Evolutionary conservation across 768 basidiomycete species (phyloP).

Genomic region (Cubamyces lactineus): DNA sequence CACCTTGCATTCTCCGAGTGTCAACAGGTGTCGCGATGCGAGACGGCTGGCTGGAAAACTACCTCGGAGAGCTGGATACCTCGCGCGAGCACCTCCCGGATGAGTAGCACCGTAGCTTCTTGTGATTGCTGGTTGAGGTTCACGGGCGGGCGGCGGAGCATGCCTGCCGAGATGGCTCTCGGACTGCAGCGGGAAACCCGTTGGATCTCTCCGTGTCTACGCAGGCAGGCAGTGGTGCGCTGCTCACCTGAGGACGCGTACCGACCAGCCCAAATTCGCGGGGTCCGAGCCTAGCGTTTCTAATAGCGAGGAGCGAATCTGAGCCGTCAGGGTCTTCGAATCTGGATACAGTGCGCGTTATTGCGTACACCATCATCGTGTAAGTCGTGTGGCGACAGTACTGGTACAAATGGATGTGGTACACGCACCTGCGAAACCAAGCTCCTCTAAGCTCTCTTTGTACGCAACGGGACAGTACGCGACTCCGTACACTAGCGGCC

Average conservation of each 20-base stretch:
- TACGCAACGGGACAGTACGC: constrained; percentile 90
- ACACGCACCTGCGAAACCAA: constrained; percentile 88
- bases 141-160: constrained; percentile 80
- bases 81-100: constrained; percentile 78
- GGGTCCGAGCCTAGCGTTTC: constrained; percentile 71
- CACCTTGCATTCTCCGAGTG: constrained; percentile 49
- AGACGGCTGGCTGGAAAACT: constrained; percentile 16
- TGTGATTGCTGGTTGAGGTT: constrained; percentile 91
- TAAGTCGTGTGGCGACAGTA: too few species aligned
- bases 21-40: background rate
- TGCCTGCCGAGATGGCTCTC: constrained; percentile 87
- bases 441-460: constrained; percentile 66
- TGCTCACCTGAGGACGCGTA: constrained; percentile 69
- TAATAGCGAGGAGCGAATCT: constrained; percentile 66
- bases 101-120: constrained; percentile 88
- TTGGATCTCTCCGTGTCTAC: background rate
- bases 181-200: constrained; percentile 54
- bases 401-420: too few species aligned
- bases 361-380: too few species aligned
- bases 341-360: constrained; percentile 64
- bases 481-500: constrained; percentile 94
- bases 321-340: constrained; percentile 86
- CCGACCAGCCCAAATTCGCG: constrained; percentile 78
- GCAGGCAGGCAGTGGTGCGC: background rate
- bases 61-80: constrained; percentile 85